Evolutionary conservation across 2,329 filamentous ascomycete genomes (phyloP), one percentile per base, ranked within the genome.

Genomic region (Monosporascus cannonballus): DNA sequence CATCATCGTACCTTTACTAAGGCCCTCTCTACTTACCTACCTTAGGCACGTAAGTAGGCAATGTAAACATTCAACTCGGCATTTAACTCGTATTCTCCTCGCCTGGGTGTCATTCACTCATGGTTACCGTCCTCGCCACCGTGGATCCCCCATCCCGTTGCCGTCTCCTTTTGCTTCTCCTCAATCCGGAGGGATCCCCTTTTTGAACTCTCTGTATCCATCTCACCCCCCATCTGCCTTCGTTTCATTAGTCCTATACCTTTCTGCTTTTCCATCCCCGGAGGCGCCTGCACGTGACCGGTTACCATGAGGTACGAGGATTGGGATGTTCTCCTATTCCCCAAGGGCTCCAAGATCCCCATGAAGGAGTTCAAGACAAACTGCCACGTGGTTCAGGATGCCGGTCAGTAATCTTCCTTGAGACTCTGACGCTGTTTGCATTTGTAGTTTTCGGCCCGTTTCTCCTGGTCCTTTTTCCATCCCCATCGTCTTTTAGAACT

Each of bases 301-400:
- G 53, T 51, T 69, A 77, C 61, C 56, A 95, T 96, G 90, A 85
- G 90, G 54, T 95, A 87, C 76, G 81, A 90, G 61, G 84, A 90
- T 64, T 95, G 90, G 90, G 90, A 96, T 64, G 80, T 94, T 51
- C 81, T 95, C 44, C 76, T 95, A 56, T 95, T 95, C 67, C 86
- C 89, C 0, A 70, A 69, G 56, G 78, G 80, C 55, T 84, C 78
- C 61, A 85, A 83, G 61, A 67, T 87, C 14, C 90, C 90, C 1
- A 70, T 92, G 51, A 88, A 89, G 68, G 90, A 95, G 70, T 96
- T 94, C 76, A 86, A 84, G 64, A 89, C 89, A 7, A 78, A 82
- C 55, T 95, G 89, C 67, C 86, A 87, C 66, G 83, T 86, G 34
- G 79, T 85, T n/a, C 73, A 76, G 6, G 77, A 81, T 62, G 53